These are phyloP conservation scores for Chrysoporthe deuterocubensis DNA, from an alignment of 2,329 filamentous ascomycete genomes.

Conservation along the genomic window DNA sequence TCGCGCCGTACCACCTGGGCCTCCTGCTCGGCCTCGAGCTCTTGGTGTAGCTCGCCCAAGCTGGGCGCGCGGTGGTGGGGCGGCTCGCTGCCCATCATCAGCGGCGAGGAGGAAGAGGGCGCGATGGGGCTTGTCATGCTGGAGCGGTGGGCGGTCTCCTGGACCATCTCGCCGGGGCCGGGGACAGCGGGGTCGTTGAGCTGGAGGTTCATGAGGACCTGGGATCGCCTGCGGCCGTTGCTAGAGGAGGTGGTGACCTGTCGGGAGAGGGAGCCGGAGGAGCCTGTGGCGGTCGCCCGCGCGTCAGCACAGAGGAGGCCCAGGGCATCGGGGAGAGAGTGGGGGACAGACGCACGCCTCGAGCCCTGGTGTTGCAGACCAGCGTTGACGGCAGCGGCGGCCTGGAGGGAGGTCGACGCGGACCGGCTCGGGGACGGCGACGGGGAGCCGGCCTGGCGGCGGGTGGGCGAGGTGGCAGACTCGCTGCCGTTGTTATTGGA, in stretches of 20 bases:
- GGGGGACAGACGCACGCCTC: conserved; percentile 49
- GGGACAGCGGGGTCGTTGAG: conserved; percentile 72
- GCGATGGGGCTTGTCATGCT: conserved; percentile 34
- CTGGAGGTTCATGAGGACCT: conserved; percentile 73
- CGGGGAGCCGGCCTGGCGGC: conserved; percentile 50
- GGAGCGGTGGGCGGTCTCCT: conserved; percentile 46
- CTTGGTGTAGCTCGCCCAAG: conserved; percentile 77
- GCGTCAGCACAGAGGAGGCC: neutral
- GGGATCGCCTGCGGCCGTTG: conserved; percentile 65
- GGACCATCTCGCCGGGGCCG: conserved; percentile 69
- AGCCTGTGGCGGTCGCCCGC: conserved; percentile 18
- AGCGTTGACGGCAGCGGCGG: conserved; percentile 77
- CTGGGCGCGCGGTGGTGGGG: conserved; percentile 71
- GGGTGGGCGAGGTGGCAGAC: conserved; percentile 27
- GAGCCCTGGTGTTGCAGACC: conserved; percentile 70
- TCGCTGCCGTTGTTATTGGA: conserved; percentile 31
- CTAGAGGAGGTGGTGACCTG: conserved; percentile 24
- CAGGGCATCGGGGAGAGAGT: neutral
- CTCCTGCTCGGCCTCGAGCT: conserved; percentile 79
- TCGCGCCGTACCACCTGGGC: conserved; percentile 67
- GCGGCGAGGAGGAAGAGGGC: conserved; percentile 36
- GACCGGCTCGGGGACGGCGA: conserved; percentile 64
- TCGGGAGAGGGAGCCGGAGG: conserved; percentile 27
- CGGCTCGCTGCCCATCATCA: conserved; percentile 53
- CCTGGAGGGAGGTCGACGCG: conserved; percentile 72